Base-by-base conservation (phyloP, 495 filamentous ascomycete genomes). In the Annulohypoxylon stygium region DNA sequence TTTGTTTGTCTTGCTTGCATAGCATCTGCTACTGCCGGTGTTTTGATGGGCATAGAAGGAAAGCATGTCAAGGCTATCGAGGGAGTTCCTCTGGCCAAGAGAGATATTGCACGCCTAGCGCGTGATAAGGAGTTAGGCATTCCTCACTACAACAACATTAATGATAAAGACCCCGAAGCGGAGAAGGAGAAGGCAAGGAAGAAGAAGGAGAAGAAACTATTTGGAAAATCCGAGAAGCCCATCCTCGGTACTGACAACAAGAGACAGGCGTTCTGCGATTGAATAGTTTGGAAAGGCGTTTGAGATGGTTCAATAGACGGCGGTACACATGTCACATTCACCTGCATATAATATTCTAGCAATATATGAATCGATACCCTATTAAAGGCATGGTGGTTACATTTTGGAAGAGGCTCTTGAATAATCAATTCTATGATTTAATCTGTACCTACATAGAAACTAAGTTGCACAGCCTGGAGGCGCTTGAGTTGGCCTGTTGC, bases 1-100 rank as follows among this genome's bases (percentile, higher is more conserved):
- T 91, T 95, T 75, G 90, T 96, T 3, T 90, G 86, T 0, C 67
- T 95, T 9, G 92, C 88, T 0, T 92, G 88, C 69, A 85, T 91
- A 50, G 89, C 90, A 2, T 91, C 91, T 7, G 91, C 86, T 9
- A 67, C 86, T n/a, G 93, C 88, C 11, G 93, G 93, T 0, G 80
- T 90, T 16, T 86, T 93, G 81, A 87, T 87, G 66, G 92, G 88
- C 64, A 61, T 87, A 20, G 93, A 95, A 82, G 87, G 85, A 5
- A 88, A 86, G 70, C 83, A 83, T 48, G 86, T 93, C 3, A 93
- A 92, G 82, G 83, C 83, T 51, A 84, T 92, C 57, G 91, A 93
- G 75, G 90, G 90, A 0, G 88, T 91, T 36, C 83, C 84, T 8
- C 70, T 84, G 30, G 81, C 71, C 6, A 82, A 85, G 64, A 73